phyloP scores from a whole-genome alignment of 2,329 filamentous ascomycete genomes.

The Pestalotiopsis sp. region DNA sequence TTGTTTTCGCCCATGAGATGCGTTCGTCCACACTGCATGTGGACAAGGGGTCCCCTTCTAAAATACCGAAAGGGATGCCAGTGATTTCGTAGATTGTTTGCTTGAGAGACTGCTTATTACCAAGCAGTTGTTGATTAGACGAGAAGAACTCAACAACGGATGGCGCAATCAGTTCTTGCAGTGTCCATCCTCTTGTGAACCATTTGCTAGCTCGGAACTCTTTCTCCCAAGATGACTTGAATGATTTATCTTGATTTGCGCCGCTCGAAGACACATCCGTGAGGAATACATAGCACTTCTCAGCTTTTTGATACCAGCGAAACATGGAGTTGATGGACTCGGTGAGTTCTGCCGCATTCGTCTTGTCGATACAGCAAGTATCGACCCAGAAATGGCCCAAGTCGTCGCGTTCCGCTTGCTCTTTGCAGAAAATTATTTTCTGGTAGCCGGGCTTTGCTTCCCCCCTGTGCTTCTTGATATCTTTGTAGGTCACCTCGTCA shows the following conservation, averaged over 20 bases:
- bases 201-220: background rate
- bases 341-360: conserved; percentile 1
- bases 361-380: conserved; percentile 5
- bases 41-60: conserved; percentile 19
- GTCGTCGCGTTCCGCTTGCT: conserved; percentile 13
- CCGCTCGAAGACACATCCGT: background rate
- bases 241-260: background rate
- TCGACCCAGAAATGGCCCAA: background rate
- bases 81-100: conserved; percentile 26
- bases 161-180: conserved; percentile 22
- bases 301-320: conserved; percentile 6
- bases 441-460: too few species aligned
- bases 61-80: conserved; percentile 18
- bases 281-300: conserved; percentile 17
- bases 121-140: conserved; percentile 21
- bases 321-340: conserved; percentile 16
- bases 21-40: conserved; percentile 24
- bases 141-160: conserved; percentile 29
- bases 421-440: conserved; percentile 18
- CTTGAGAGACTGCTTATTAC: conserved; percentile 25
- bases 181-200: conserved; percentile 9
- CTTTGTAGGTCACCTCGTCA: too few species aligned
- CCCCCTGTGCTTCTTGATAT: conserved; percentile 11
- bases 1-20: conserved; percentile 23
- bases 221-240: background rate